Evolutionary conservation across 2,329 filamentous ascomycete species (phyloP), one percentile per base, ranked within the genome.

Genomic region (Cylindrodendrum hubeiense): DNA sequence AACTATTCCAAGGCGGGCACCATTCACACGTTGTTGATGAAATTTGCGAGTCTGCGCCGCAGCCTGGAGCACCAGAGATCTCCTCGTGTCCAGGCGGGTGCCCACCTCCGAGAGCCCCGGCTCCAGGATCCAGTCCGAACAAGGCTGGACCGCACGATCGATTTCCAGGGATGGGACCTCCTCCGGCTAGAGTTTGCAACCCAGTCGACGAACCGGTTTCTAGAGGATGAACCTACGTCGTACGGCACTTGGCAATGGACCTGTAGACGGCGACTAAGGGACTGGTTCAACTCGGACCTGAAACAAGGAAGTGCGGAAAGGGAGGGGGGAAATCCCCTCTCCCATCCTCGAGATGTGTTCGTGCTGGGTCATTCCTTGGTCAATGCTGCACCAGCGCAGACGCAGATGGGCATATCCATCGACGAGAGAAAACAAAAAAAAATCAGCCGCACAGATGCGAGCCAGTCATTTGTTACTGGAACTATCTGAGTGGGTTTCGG

Each of bases 11-110:
- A 74, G 69, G 68, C 71, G 66, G 73, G 71, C 74, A 71, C 67
- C 74, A 73, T 74, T 74, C 71, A 75, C 51, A 71, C 67, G 65
- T 66, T 70, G 58, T 47, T 67, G 50, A 71, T 63, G 69, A 62
- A 70, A 67, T 68, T 71, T 70, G 57, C 66, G 69, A 56, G 49
- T 58, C 62, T 22, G 52, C 67, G 61, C 63, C 65, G 63, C 65
- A 51, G 53, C 51, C 34, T 52, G 54, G 66, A 71, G 67, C 63
- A 62, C 67, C 57, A 65, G 65, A 71, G 68, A 74, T 72, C 66
- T 68, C 60, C 63, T 69, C 71, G 67, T 72, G 71, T 67, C 64
- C 60, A 68, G 54, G 55, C 67, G 65, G 57, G 67, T 57, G 67
- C 52, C 68, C 70, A 60, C 63, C 62, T 55, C 50, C 66, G 63